Evolutionary conservation across 164 flowering plant genomes (phyloP).

Genomic region (Berberis thunbergii): DNA sequence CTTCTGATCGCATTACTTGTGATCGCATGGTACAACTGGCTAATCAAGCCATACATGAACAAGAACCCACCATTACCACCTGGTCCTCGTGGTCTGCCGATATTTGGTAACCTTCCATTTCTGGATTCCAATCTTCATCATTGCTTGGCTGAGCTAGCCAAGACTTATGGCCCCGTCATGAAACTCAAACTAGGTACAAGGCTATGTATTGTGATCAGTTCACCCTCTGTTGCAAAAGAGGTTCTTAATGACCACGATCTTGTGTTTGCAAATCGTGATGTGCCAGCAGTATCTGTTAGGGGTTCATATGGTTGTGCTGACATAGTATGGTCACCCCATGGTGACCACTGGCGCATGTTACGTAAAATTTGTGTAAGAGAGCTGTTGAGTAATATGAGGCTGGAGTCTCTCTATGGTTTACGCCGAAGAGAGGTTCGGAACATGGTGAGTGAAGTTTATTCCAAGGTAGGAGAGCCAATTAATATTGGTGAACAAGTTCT

Average conservation of each 20-base stretch:
- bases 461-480: slow-evolving; percentile 6
- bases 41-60: not conserved
- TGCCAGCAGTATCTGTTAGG: slow-evolving; percentile 17
- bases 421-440: slow-evolving; percentile 11
- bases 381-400: slow-evolving; percentile 9
- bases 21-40: not conserved
- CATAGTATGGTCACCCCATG: slow-evolving; percentile 35
- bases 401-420: slow-evolving; percentile 4
- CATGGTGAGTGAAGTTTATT: slow-evolving; percentile 4
- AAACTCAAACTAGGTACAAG: slow-evolving; percentile 32
- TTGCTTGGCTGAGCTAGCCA: not conserved
- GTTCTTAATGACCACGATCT: slow-evolving; percentile 40
- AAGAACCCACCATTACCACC: not conserved
- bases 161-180: slow-evolving; percentile 15
- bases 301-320: slow-evolving; percentile 30
- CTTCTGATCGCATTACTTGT: not conserved
- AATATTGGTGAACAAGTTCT: slow-evolving; percentile 12
- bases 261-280: slow-evolving; percentile 40
- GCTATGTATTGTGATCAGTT: slow-evolving; percentile 28
- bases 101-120: slow-evolving; percentile 2
- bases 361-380: slow-evolving; percentile 6
- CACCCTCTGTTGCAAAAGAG: slow-evolving; percentile 32
- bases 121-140: not conserved
- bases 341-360: slow-evolving; percentile 23
- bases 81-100: not conserved